Base-by-base conservation (phyloP, 2,329 filamentous ascomycete genomes). In the Cytospora paraplurivora region DNA sequence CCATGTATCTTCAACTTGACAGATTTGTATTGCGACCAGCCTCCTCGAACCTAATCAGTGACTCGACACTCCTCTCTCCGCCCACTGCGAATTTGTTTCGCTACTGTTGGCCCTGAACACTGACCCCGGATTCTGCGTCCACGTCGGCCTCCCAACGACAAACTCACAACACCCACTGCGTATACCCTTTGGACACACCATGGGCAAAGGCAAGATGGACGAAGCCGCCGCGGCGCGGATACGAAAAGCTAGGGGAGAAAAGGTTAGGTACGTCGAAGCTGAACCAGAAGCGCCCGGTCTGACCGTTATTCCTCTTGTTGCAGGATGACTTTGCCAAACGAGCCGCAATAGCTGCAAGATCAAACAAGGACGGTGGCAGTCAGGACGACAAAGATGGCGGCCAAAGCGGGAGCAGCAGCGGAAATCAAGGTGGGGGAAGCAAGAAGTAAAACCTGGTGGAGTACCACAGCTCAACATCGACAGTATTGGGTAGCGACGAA, bases 131-230 rank as follows among this genome's bases (percentile, higher is more conserved):
- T 53, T 33, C 21, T 41, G 33, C 37, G 38, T 37, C 21, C 32
- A 21, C 4, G 51, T 34, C 37, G 32, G 13, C 51, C 5, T 13
- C 51, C 17, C 15, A 55, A 51, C 27, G 27, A 34, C 58, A 33
- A 49, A 38, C 17, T 17, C 53, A 32, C 34, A 10, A 37, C n/a
- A 12, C 49, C 35, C 37, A 35, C 13, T 33, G 32, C 19, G 15
- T 7, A 35, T 33, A 33, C 38, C 38, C 21, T 33, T 7, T 34
- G 11, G 11, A 44, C 51, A 60, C 57, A 55, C 35, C 33, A 77
- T 76, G 73, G 73, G 72, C 5, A 72, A 72, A 54, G 70, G 71
- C 33, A 78, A 76, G 65, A 81, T 81, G 78, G 77, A 80, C 66
- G 73, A 77, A 3, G 74, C 74, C 17, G 75, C 76, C 6, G 78